Evolutionary conservation across 106 monocot genomes (phyloP), one percentile per base, ranked within the genome.

Genomic region (Allium fistulosum): DNA sequence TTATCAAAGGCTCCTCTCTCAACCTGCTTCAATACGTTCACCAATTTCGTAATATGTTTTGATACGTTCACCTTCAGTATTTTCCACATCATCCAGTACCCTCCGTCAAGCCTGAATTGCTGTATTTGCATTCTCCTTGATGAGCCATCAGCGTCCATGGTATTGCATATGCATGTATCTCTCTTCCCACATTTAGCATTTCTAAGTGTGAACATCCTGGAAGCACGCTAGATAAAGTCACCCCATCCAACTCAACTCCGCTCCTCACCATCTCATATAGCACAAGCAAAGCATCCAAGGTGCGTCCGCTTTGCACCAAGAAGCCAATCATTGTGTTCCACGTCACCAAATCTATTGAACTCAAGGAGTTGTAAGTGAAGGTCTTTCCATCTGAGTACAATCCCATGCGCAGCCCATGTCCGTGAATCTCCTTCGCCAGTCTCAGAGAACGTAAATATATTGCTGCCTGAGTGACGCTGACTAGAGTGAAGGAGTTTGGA

Each of bases 261-360:
- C 57, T 9, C 1, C 18, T 3, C 16, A 81, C 59, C 88, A 94
- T 85, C 48, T 69, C 59, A 61, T 37, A 58, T 8, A 95, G 51
- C 45, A 77, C 12, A 7, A 37, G 11, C 46, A 95, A 9, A 9
- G 88, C 91, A 11, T 76, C 85, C 2, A 27, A 9, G 53, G 63
- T 75, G 28, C 53, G 52, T 9, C 71, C 74, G 51, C 81, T 91
- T 71, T 95, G 91, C 49, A 72, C 70, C 17, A 95, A 72, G 26
- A 78, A 69, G 46, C 91, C 83, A 53, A 95, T 81, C 69, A 95
- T 86, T 14, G 88, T 91, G 62, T 95, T 95, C 91, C 95, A 91
- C 4, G 91, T 80, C 27, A 95, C 85, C 4, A 81, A 15, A 49
- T 85, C 79, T 2, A 95, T 88, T 14, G 83, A 52, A 1, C 88